Base-by-base conservation (phyloP, 2,329 filamentous ascomycete species). In the Penicillium griseofulvum region DNA sequence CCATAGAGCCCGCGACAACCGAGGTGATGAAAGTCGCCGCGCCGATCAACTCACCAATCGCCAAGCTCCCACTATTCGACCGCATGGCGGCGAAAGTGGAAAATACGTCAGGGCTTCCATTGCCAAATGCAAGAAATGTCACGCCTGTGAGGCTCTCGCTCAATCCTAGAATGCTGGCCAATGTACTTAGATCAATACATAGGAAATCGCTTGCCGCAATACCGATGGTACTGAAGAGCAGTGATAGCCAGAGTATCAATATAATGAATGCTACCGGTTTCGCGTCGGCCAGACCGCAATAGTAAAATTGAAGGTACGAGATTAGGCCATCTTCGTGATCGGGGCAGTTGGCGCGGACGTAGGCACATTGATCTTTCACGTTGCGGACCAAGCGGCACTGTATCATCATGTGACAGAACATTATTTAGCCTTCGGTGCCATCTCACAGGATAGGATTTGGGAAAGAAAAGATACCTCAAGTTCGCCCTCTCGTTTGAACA, bases 161-260 rank as follows among this genome's bases (percentile, higher is more conserved):
- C 79, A 99, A 87, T 19, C 93, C 92, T 28, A 97, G 81, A 49
- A 97, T 85, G 54, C 83, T 87, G 22, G 94, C 87, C 65, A 99
- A 94, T 12, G 94, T 97, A 73, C 90, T 94, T 33, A 99, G 82
- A 69, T 99, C 96, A 76, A 97, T 86, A 75, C 92, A 97, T 76
- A 99, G 94, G 79, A 99, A 99, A 76, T 99, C 94, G 74, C 91
- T 97, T 22, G 94, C 94, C 14, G 94, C 94, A 61, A 99, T 97
- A 56, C 94, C 94, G 61, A 99, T 97, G 14, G 94, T 97, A 64
- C 89, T 93, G 76, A 99, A 99, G 8, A 99, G 84, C 52, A 97
- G 78, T 36, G 85, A 89, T 7, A 97, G 83, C 94, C 94, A 99
- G 57, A 87, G 65, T 16, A 90, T 82, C 43, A 99, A 79, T 39